Evolutionary conservation across 306 rosid genomes (phyloP).

Genomic region (Vicia faba): DNA sequence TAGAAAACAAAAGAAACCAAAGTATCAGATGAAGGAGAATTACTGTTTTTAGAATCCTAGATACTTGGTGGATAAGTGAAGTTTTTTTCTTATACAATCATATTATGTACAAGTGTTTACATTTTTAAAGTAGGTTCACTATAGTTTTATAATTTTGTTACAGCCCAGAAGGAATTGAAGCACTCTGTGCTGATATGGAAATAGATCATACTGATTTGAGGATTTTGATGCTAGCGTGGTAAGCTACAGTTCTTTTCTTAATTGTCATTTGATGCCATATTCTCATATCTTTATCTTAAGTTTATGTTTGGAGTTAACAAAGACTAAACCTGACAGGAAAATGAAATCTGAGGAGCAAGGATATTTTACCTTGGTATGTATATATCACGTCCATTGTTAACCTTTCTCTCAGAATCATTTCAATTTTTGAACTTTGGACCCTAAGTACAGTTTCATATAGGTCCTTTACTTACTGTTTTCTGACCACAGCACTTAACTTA

Average conservation of each 20-base stretch:
- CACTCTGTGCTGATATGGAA: slow-evolving; percentile 92
- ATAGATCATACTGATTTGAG: slow-evolving; percentile 90
- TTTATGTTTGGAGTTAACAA: slow-evolving; percentile 47
- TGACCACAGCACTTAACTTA: background rate
- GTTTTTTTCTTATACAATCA: background rate
- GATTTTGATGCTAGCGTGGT: slow-evolving; percentile 99
- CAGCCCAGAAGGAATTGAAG: slow-evolving; percentile 98
- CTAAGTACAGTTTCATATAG: background rate
- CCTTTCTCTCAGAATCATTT: slow-evolving; percentile 19
- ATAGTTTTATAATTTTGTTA: slow-evolving; percentile 39
- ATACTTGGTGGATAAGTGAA: slow-evolving; percentile 13
- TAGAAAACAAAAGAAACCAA: slow-evolving; percentile 18
- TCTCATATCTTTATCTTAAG: slow-evolving; percentile 29
- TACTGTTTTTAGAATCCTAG: slow-evolving; percentile 6
- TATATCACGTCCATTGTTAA: slow-evolving; percentile 28
- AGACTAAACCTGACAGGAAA: slow-evolving; percentile 67
- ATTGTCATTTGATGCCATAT: slow-evolving; percentile 28
- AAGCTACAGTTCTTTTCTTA: slow-evolving; percentile 40
- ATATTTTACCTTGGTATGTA: slow-evolving; percentile 78
- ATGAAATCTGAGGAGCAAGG: slow-evolving; percentile 97
- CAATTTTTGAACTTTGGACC: background rate
- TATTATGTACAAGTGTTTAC: slow-evolving; percentile 3
- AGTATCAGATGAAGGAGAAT: slow-evolving; percentile 2
- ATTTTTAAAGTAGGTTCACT: slow-evolving; percentile 22
- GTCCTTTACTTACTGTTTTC: background rate